Percentiles rank a stretch among this genome's conserved stretches.
phyloP scores from a whole-genome alignment of 352 stramenopile genomes.

The Phytophthora fragariaefolia region DNA sequence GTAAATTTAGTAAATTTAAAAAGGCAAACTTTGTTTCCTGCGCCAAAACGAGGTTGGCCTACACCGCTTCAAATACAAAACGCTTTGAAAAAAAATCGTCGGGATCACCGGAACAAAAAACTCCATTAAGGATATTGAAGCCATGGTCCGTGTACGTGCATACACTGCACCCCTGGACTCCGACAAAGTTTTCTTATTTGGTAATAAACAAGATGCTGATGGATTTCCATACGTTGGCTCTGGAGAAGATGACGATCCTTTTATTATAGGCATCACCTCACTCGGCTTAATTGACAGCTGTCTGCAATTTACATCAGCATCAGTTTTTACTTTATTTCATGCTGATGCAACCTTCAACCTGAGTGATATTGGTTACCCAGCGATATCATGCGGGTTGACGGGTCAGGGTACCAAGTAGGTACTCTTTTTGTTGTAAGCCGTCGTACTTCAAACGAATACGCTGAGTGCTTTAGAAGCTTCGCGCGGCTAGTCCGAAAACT shows the following conservation, averaged over 20 bases:
- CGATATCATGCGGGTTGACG: conserved; percentile 4
- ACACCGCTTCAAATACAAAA: too few relatives aligned
- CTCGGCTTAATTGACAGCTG: neutral
- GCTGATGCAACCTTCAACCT: conserved; percentile 8
- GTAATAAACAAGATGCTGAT: neutral
- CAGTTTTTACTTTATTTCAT: neutral
- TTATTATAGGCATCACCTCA: neutral
- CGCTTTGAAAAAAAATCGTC: too few relatives aligned
- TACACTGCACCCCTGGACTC: too few relatives aligned
- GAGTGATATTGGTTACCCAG: conserved; percentile 5
- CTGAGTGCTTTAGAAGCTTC: neutral
- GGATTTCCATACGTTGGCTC: neutral
- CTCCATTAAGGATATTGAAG: too few relatives aligned
- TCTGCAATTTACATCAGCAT: conserved; percentile 2
- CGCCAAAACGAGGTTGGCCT: too few relatives aligned
- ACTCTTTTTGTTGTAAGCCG: neutral
- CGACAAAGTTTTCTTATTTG: neutral
- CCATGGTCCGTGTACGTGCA: too few relatives aligned
- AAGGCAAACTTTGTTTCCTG: too few relatives aligned
- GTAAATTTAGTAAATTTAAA: too few relatives aligned
- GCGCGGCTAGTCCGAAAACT: neutral
- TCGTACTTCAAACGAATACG: neutral
- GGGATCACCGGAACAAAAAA: too few relatives aligned
- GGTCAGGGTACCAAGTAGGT: neutral
- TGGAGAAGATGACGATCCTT: neutral